phyloP scores from a whole-genome alignment of 768 basidiomycete genomes.

The Suillus alpinus region DNA sequence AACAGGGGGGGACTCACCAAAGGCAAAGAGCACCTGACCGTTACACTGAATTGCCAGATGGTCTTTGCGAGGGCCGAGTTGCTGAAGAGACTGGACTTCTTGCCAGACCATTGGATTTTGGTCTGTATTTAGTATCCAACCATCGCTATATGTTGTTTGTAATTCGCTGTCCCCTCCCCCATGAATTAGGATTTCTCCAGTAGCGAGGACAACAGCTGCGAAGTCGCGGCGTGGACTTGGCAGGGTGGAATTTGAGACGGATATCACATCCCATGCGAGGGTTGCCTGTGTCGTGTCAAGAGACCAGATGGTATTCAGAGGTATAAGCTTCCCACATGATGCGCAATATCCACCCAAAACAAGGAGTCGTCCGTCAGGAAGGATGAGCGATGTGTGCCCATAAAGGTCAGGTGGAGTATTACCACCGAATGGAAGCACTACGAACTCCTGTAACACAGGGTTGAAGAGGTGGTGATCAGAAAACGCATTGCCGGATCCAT shows the following conservation, averaged over 20 bases:
- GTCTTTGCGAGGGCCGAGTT: constrained; percentile 65
- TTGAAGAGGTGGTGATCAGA: constrained; percentile 65
- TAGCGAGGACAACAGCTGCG: constrained; percentile 47
- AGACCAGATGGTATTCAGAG: constrained; percentile 59
- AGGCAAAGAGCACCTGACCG: constrained; percentile 68
- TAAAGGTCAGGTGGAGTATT: constrained; percentile 65
- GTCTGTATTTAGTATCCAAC: constrained; percentile 65
- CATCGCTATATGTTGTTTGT: constrained; percentile 57
- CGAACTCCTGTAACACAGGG: constrained; percentile 49
- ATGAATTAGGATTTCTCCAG: constrained; percentile 65
- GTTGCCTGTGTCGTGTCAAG: constrained; percentile 53
- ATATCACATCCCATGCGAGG: constrained; percentile 48
- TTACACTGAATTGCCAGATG: constrained; percentile 69
- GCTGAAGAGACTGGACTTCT: constrained; percentile 44
- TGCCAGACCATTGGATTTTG: constrained; percentile 62
- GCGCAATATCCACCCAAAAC: constrained; percentile 72
- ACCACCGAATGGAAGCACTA: constrained; percentile 44
- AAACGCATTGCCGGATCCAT: constrained; percentile 67
- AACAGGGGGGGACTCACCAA: constrained; percentile 49
- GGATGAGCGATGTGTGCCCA: constrained; percentile 70
- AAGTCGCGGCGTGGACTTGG: constrained; percentile 65
- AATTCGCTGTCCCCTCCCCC: constrained; percentile 68
- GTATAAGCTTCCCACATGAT: constrained; percentile 44
- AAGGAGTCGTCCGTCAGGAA: constrained; percentile 65
- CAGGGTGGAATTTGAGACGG: constrained; percentile 37